Evolutionary conservation across 1,139 yeast species (phyloP).

Genomic region (Candida smagusa): DNA sequence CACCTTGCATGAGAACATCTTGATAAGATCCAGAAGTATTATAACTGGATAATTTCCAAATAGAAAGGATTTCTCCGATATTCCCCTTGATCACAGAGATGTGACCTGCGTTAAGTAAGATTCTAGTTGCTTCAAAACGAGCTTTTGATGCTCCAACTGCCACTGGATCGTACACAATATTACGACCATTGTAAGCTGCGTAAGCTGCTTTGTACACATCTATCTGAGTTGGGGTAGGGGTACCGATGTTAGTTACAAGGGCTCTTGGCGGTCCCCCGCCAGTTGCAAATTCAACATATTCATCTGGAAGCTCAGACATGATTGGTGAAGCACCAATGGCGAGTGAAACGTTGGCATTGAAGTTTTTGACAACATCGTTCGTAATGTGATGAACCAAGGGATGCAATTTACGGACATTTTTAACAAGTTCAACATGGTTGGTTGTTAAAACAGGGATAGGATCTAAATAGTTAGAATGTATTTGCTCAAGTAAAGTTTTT

Average conservation of each 20-base stretch:
- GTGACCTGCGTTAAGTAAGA: constrained; percentile 55
- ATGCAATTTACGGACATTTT: constrained; percentile 6
- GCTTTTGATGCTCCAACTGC: constrained; percentile 81
- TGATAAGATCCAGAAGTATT: constrained; percentile 35
- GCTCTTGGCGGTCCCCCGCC: constrained; percentile 46
- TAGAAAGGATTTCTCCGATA: constrained; percentile 68
- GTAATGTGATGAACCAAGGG: constrained; percentile 89
- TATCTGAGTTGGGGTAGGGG: constrained; percentile 49
- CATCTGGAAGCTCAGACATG: constrained; percentile 78
- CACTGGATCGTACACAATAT: constrained; percentile 84
- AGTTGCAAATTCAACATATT: constrained; percentile 63
- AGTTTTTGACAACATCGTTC: constrained; percentile 83
- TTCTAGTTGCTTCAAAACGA: constrained; percentile 48
- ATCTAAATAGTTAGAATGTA: background rate
- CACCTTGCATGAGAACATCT: constrained; percentile 63
- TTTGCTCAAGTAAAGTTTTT: constrained; percentile 19
- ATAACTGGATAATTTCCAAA: constrained; percentile 30
- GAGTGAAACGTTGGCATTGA: constrained; percentile 85
- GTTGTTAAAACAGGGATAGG: background rate
- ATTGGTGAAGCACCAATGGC: constrained; percentile 88
- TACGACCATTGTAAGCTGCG: constrained; percentile 59
- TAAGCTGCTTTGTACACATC: constrained; percentile 52
- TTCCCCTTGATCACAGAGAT: constrained; percentile 82
- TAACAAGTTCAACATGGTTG: background rate
- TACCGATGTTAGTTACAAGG: constrained; percentile 74